Conservation (phyloP, 306 rosid genomes). For the Fragaria nilgerrensis region DNA sequence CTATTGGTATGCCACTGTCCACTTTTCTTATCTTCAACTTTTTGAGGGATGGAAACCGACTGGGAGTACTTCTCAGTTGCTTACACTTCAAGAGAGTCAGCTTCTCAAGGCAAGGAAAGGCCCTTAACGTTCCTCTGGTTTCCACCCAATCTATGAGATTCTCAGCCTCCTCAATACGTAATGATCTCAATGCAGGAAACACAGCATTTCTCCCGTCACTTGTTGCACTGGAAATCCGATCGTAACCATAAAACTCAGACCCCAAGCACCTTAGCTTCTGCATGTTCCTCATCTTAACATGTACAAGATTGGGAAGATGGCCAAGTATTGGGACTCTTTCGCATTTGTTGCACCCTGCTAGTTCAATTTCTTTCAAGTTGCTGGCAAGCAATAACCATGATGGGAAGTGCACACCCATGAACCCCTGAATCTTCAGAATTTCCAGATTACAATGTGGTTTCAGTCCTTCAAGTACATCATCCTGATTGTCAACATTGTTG, state of each 20-base stretch:
- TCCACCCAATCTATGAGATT: not conserved
- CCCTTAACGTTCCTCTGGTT: not conserved
- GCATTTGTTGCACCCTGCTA: not conserved
- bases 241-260: not conserved
- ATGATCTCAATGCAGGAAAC: not conserved
- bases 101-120: conserved; percentile 2
- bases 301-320: not conserved
- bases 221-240: not conserved
- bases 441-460: not conserved
- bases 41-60: conserved; percentile 1
- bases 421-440: not conserved
- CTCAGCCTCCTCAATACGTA: not conserved
- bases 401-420: not conserved
- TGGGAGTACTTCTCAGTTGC: not conserved
- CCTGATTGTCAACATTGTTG: not conserved
- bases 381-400: not conserved
- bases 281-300: not conserved
- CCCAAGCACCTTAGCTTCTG: not conserved
- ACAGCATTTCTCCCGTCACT: not conserved
- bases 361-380: not conserved
- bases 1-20: not conserved
- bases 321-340: not conserved
- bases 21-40: not conserved
- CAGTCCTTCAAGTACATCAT: conserved; percentile 2
- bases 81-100: accelerated